Conservation (phyloP, 169 alveolate genomes). For the Cryptosporidium baileyi region DNA sequence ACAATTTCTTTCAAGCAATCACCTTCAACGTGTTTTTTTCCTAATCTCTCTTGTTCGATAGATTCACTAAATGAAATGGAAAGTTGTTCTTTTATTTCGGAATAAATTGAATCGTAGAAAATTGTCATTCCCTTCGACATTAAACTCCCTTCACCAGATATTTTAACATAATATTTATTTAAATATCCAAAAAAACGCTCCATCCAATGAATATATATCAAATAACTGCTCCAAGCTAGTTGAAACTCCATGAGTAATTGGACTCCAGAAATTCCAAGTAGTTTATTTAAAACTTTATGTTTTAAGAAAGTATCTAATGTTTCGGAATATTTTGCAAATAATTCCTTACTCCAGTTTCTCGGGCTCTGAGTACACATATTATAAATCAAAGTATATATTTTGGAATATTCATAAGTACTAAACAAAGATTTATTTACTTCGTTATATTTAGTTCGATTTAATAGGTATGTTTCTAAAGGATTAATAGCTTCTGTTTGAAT, state of each 20-base stretch:
- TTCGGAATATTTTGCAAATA: slow-evolving; percentile 39
- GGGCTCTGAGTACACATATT: slow-evolving; percentile 75
- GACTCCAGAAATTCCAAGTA: neutral
- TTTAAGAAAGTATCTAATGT: slow-evolving; percentile 52
- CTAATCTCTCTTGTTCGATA: slow-evolving; percentile 2
- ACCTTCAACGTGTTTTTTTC: slow-evolving; percentile 8
- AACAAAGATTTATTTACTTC: slow-evolving; percentile 62
- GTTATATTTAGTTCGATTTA: slow-evolving; percentile 36
- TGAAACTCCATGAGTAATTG: slow-evolving; percentile 72
- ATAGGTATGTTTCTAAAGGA: slow-evolving; percentile 25
- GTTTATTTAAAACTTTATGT: slow-evolving; percentile 4
- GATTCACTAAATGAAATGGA: slow-evolving; percentile 29
- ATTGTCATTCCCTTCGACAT: slow-evolving; percentile 43
- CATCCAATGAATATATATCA: slow-evolving; percentile 80
- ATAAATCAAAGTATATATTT: slow-evolving; percentile 74
- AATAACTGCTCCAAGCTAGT: slow-evolving; percentile 79
- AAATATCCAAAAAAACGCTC: slow-evolving; percentile 81
- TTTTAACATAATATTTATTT: slow-evolving; percentile 72
- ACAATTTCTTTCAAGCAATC: slow-evolving; percentile 3
- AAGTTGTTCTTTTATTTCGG: slow-evolving; percentile 2
- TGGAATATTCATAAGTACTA: slow-evolving; percentile 74
- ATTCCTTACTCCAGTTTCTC: slow-evolving; percentile 49
- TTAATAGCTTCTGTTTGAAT: slow-evolving; percentile 62
- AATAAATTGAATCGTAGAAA: slow-evolving; percentile 28
- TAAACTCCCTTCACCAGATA: slow-evolving; percentile 50